Base-by-base conservation (phyloP, 257 asterid genomes). In the Asclepias syriaca region DNA sequence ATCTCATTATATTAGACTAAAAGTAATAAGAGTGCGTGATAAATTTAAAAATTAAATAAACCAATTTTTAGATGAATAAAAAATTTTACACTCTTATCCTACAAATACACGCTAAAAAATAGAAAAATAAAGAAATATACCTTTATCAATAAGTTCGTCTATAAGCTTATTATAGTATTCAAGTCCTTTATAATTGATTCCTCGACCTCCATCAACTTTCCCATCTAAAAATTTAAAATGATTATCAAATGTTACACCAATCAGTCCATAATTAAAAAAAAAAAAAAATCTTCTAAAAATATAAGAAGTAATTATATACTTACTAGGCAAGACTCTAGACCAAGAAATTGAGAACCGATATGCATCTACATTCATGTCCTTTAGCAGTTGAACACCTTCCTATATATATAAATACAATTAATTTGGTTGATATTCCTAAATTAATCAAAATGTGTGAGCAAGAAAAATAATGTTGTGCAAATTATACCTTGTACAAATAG, bases 341-440 rank as follows among this genome's bases (percentile, higher is more conserved):
- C 71, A 66, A 10, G 56, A 19, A 66, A 66, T 66, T 8, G 70
- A 66, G 54, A 66, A 66, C 21, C 70, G 37, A 19, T 19, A 66
- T 2, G 70, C 15, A 16, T 66, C 70, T 13, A 3, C 24, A 34
- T 43, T 43, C 34, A 43, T n/a, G 7, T n/a, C 9, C 55, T 66
- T 66, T 32, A 66, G 2, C 9, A 66, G 18, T 22, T 19, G 7
- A 45, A 66, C n/a, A 9, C 40, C 70, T 12, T 66, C 54, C 70
- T 66, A 24, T 32, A 43, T 8, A 43, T 40, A 40, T 6, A 40
- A 6, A 40, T 43, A 43, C 11, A 43, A 43, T 43, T 6, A 43
- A 43, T 43, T 43, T 34, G 8, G 48, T 43, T 43, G 12, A 43
- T 4, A 34, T 43, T 43, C 48, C 48, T 43, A 43, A 7, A 43